Percentiles rank a stretch among this genome's conserved stretches.
Conservation (phyloP, 257 asterid species). For the Solanum appendiculatum region DNA sequence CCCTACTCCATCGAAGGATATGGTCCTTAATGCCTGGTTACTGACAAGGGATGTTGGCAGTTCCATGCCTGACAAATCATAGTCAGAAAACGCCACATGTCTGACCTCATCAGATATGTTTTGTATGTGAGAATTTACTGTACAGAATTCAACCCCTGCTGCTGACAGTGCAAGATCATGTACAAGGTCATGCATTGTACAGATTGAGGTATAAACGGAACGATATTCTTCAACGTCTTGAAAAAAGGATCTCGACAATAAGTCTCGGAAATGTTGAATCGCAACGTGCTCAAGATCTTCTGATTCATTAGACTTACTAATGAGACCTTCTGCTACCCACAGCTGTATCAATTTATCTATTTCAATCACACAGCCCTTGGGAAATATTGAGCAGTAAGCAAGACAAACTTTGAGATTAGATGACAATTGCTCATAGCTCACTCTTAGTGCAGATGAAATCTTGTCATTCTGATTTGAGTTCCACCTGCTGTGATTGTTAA, state of each 20-base stretch:
- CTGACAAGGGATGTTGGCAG: not conserved
- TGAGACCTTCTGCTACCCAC: not conserved
- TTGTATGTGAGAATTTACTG: not conserved
- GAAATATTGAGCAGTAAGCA: not conserved
- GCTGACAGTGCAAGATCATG: slow-evolving; percentile 1
- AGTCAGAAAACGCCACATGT: not conserved
- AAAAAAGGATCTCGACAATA: not conserved
- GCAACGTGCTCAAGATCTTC: not conserved
- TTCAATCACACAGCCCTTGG: not conserved
- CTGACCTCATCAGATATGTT: not conserved
- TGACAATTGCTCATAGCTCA: not conserved
- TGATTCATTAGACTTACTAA: not conserved
- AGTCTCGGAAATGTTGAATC: not conserved
- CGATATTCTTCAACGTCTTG: not conserved
- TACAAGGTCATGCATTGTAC: not conserved
- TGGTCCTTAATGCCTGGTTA: not conserved
- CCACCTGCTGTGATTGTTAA: not conserved
- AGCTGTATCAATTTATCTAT: not conserved
- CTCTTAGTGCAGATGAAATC: not conserved
- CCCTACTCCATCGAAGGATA: not conserved
- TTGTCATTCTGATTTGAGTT: not conserved
- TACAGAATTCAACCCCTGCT: not conserved
- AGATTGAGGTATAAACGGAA: not conserved
- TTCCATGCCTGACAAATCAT: not conserved
- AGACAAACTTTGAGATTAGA: not conserved